Evolutionary conservation across 768 basidiomycete species (phyloP), one percentile per base, ranked within the genome.

Genomic region (Leccinum imitatum): DNA sequence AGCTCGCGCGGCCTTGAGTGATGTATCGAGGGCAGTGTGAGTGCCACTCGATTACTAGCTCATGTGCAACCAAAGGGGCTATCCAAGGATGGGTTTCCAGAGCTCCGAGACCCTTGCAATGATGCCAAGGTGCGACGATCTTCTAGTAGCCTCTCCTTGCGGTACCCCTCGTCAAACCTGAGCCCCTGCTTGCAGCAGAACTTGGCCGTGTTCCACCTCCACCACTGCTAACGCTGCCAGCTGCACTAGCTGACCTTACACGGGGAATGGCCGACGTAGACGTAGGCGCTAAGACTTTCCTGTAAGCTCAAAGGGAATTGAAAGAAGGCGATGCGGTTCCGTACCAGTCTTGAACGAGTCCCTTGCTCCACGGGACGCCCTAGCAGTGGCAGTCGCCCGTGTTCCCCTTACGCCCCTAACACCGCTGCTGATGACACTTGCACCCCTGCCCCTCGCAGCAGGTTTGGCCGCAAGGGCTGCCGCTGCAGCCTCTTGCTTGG

Each of bases 371-470:
- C 77, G 72, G 25, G 72, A 66, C 3, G 72, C 73, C 66, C 68
- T 73, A 11, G 72, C 73, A 14, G 71, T 81, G 77, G 84, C 73
- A 13, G 71, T 81, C 78, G 84, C 70, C 13, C 86, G 80, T 6
- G 85, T 93, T 3, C 89, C 90, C 56, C 88, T 81, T 31, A 90
- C 85, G 8, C 90, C 90, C 66, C 87, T 74, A 3, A 90, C 82
- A 15, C 84, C 82, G 35, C 89, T 87, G 23, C 83, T 77, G 50
- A 70, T 68, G 6, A 71, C 65, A 41, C 72, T 75, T 47, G 75
- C 78, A 57, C 86, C 83, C 37, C 79, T 78, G 80, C 83, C 25
- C 74, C 57, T 73, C 15, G 59, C 27, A n/a, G 67, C 60, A 13
- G 57, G 54, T 47, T 72, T 75, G 47, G 64, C 56, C 0, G 47